These are phyloP conservation scores for Talaromyces sp. DNA, from an alignment of 2,329 filamentous ascomycete species.

Conservation along the genomic window DNA sequence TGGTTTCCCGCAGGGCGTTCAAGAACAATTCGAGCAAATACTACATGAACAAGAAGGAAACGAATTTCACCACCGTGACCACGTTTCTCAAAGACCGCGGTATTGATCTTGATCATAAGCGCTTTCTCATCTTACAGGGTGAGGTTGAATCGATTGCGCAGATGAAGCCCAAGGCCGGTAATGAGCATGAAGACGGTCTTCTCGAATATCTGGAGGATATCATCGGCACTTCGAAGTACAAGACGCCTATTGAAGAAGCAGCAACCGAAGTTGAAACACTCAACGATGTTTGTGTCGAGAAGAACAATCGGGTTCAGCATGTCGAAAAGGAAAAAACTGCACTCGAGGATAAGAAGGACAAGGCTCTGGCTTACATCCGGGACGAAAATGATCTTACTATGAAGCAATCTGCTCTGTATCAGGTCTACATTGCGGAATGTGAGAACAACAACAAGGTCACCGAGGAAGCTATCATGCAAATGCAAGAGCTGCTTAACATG, in stretches of 20 bases:
- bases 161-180: conserved; percentile 95
- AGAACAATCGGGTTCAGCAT: conserved; percentile 91
- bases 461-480: conserved; percentile 83
- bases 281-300: conserved; percentile 93
- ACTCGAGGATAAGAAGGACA: conserved; percentile 95
- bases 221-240: conserved; percentile 98
- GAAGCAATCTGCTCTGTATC: conserved; percentile 90
- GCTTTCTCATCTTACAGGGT: conserved; percentile 93
- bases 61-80: conserved; percentile 89
- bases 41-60: conserved; percentile 87
- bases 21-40: conserved; percentile 98
- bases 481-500: conserved; percentile 79
- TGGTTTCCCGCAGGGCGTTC: conserved; percentile 91
- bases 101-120: conserved; percentile 95
- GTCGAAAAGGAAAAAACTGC: conserved; percentile 95
- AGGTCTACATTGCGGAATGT: conserved; percentile 85
- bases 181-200: conserved; percentile 93
- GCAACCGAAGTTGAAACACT: conserved; percentile 85
- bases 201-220: conserved; percentile 98
- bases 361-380: conserved; percentile 80
- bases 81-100: conserved; percentile 81
- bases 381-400: conserved; percentile 90
- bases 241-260: conserved; percentile 91
- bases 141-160: conserved; percentile 98
- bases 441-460: conserved; percentile 85